Conservation (phyloP, 169 alveolate genomes). For the Eimeria nieschulzi region DNA sequence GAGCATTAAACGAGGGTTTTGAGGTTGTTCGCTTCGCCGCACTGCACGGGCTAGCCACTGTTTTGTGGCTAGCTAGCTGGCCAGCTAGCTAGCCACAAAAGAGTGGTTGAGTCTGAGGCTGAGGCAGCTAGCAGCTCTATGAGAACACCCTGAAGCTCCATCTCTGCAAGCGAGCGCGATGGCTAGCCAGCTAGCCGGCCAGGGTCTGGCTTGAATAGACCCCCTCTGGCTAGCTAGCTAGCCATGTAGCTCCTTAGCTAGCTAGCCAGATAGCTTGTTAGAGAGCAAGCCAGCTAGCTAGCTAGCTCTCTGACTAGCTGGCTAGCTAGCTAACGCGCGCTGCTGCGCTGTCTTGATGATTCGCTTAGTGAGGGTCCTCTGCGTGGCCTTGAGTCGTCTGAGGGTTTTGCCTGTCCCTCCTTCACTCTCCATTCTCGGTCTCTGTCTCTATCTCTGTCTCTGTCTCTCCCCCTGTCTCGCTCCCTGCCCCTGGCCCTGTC, state of each 20-base stretch:
- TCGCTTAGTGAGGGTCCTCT: conserved; percentile 7
- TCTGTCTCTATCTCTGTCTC: conserved; percentile 19
- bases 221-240: background rate
- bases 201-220: background rate
- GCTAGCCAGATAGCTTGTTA: background rate
- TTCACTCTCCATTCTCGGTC: conserved; percentile 16
- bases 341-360: conserved; percentile 32
- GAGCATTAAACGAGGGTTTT: too few species aligned
- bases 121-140: too few species aligned
- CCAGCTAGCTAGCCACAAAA: too few species aligned
- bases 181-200: conserved; percentile 8
- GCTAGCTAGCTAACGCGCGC: conserved; percentile 36
- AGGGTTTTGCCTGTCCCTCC: conserved; percentile 5
- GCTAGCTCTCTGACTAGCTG: background rate
- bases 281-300: conserved; percentile 11
- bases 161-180: background rate
- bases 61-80: too few species aligned
- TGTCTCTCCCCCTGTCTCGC: conserved; percentile 5
- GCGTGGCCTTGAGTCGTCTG: conserved; percentile 23
- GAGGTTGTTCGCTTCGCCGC: too few species aligned
- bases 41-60: too few species aligned
- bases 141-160: background rate
- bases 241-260: background rate
- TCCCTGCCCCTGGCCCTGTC: conserved; percentile 23
- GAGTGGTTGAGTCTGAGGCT: too few species aligned